Evolutionary conservation across 805 yeast species (phyloP).

Genomic region (Suhomyces canberraensis): DNA sequence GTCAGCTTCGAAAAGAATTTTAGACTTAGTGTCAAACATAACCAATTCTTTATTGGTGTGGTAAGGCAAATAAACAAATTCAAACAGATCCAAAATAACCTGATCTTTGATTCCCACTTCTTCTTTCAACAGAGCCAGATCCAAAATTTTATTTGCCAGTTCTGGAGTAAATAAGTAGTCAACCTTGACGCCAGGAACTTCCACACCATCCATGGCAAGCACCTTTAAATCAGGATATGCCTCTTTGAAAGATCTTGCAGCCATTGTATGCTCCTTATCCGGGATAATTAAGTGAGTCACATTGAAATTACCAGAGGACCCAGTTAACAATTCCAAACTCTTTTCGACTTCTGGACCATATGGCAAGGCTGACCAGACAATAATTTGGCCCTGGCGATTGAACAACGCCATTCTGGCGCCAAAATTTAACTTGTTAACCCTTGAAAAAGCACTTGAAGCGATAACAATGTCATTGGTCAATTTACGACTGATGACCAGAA

Average conservation of each 20-base stretch:
- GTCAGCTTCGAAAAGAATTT: conserved; percentile 58
- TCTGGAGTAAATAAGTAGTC: conserved; percentile 38
- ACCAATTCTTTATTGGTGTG: conserved; percentile 61
- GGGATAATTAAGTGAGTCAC: conserved; percentile 57
- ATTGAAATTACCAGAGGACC: conserved; percentile 30
- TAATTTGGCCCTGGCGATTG: conserved; percentile 25
- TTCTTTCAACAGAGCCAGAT: conserved; percentile 16
- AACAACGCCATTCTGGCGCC: conserved; percentile 44
- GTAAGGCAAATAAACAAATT: conserved; percentile 54
- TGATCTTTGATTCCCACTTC: conserved; percentile 35
- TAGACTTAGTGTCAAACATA: conserved; percentile 44
- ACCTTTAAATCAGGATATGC: conserved; percentile 49
- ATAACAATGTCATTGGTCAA: conserved; percentile 34
- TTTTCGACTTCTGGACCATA: conserved; percentile 44
- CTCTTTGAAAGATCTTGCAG: conserved; percentile 50
- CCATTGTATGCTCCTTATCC: conserved; percentile 64
- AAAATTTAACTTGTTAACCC: conserved; percentile 30
- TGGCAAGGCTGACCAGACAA: conserved; percentile 61
- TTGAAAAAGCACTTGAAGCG: conserved; percentile 32
- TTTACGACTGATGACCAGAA: conserved; percentile 28
- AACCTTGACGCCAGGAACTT: conserved; percentile 26
- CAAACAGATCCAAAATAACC: conserved; percentile 40
- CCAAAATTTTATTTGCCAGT: conserved; percentile 33
- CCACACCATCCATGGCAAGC: conserved; percentile 48
- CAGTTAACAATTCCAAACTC: conserved; percentile 34